These are phyloP conservation scores for Starmera pachycereana DNA, from an alignment of 805 yeast species.

Conservation along the genomic window DNA sequence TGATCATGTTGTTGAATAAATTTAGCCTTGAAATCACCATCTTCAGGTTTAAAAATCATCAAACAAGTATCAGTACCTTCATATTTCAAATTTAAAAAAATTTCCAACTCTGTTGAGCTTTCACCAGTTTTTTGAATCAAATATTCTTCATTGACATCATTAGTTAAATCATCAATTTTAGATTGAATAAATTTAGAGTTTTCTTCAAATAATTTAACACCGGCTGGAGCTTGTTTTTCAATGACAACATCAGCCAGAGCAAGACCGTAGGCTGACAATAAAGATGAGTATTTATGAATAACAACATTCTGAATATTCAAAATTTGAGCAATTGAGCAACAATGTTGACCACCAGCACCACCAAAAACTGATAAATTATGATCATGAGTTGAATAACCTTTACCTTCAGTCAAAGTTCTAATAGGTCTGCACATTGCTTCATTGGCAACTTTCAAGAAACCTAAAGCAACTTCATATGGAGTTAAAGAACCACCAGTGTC, in stretches of 20 bases:
- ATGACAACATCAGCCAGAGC: constrained; percentile 27
- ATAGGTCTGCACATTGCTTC: constrained; percentile 38
- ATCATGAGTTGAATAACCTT: constrained; percentile 32
- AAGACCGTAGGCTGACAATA: constrained; percentile 38
- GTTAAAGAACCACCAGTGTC: constrained; percentile 23
- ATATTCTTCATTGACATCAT: constrained; percentile 2
- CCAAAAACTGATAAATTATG: constrained; percentile 38
- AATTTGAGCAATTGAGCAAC: constrained; percentile 30
- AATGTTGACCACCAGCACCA: constrained; percentile 41
- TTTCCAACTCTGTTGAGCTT: constrained; percentile 14
- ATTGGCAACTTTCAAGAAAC: constrained; percentile 36
- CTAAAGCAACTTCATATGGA: constrained; percentile 34
- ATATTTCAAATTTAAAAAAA: constrained; percentile 33
- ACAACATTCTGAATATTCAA: constrained; percentile 31
- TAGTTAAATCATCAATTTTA: neutral
- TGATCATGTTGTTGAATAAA: constrained; percentile 24
- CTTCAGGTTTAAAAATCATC: constrained; percentile 18
- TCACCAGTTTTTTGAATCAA: constrained; percentile 16
- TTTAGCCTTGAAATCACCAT: constrained; percentile 13
- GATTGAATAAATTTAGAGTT: constrained; percentile 7
- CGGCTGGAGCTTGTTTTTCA: constrained; percentile 18
- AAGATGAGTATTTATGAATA: constrained; percentile 36
- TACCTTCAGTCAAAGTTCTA: constrained; percentile 34
- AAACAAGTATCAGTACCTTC: constrained; percentile 38
- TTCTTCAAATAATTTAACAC: constrained; percentile 16